Percentiles rank a stretch among this genome's conserved stretches.
Conservation (phyloP, 2,329 filamentous ascomycete species). For the Blastomyces percursus region DNA sequence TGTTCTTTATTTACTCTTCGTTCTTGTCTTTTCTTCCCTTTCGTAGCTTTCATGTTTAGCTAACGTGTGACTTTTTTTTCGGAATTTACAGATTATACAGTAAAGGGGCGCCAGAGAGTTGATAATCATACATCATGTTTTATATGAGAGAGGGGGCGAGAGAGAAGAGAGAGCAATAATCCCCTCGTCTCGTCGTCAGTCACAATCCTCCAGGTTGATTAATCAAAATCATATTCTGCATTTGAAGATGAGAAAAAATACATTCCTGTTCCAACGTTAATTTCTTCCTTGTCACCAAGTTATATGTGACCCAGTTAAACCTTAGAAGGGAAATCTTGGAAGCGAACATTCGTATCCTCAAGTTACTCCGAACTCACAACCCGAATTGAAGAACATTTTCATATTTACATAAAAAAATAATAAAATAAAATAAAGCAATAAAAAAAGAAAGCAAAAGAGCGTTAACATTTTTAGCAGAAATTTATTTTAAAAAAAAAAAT, state of each 20-base stretch:
- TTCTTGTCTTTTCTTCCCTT: background rate
- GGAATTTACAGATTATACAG: conserved; percentile 13
- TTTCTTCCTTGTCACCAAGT: background rate
- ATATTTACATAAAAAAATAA: too few relatives aligned
- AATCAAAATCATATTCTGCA: background rate
- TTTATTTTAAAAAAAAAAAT: background rate
- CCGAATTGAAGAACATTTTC: too few relatives aligned
- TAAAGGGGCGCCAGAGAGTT: conserved; percentile 8
- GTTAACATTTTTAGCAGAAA: too few relatives aligned
- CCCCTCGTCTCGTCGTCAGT: background rate
- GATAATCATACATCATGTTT: background rate
- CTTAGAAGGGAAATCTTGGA: too few relatives aligned
- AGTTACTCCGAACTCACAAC: too few relatives aligned
- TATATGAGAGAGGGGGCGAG: background rate
- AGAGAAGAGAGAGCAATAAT: background rate
- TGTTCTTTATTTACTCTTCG: background rate
- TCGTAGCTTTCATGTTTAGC: background rate
- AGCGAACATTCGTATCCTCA: too few relatives aligned
- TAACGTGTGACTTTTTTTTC: background rate
- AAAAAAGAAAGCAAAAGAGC: too few relatives aligned
- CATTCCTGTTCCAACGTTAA: background rate
- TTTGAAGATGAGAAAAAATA: background rate
- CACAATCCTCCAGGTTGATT: background rate
- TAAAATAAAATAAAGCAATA: too few relatives aligned
- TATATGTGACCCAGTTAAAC: background rate